Evolutionary conservation across 1,284 basidiomycete species (phyloP), one percentile per base, ranked within the genome.

Genomic region (Fomitopsis pinicola): DNA sequence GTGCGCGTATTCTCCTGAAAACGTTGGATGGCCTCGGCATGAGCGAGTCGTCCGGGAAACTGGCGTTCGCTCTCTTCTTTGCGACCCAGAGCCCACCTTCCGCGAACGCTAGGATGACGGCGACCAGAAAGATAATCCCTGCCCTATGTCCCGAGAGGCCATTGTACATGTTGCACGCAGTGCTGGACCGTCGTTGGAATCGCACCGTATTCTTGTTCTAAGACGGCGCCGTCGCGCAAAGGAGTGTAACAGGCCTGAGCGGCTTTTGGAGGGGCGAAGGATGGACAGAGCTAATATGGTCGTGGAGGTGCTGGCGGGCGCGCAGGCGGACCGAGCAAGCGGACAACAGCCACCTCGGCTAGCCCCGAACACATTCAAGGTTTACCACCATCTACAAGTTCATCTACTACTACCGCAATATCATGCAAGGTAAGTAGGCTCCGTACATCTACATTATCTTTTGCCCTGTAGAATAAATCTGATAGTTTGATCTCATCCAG

Each of bases 81-180:
- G 79, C 78, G 8, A 77, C 75, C 67, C 81, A 81, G 57, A 86
- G 75, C 3, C 86, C 86, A 0, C 82, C 78, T 53, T 85, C 78
- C 75, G 84, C 78, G 67, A 88, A 89, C 46, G 81, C 68, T 22
- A 85, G 50, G 62, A 84, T 76, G 30, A 85, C 72, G 60, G 73
- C 78, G 14, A 72, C 66, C 12, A 85, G 58, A 67, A 86, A 85
- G 61, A 84, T 68, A 67, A 78, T 66, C 45, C 72, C 71, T 19
- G 72, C 76, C 63, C 71, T 72, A 59, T 72, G 67, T 45, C 67
- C 64, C 3, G 66, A 67, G 53, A 71, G 63, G 40, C 68, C 65
- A 53, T 72, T 71, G 62, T 70, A 66, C 69, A 72, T 72, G 42
- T 10, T 50, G 62, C 54, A 78, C 83, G 22, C 15, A 26, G 30